A percentile compares a stretch with the other conserved stretches of the same genome.
Conservation (phyloP, 192 early-diverging fungal species). For the Kappamyces sp. region DNA sequence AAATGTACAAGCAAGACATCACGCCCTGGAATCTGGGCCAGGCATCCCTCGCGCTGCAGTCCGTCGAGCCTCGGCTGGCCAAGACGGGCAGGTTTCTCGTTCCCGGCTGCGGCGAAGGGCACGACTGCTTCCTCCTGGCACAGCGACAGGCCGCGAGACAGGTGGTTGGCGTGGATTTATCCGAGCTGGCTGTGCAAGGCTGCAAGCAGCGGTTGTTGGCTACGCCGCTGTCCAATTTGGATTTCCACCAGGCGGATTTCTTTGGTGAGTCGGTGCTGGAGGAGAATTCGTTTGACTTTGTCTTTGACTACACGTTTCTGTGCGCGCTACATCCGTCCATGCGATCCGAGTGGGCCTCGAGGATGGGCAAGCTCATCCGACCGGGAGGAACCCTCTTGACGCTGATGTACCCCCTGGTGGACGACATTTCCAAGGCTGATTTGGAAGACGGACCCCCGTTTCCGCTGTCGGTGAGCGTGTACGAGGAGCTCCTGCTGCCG, state of each 20-base stretch:
- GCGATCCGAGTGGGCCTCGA: conserved; percentile 54
- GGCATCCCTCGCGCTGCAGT: conserved; percentile 1
- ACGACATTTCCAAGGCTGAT: conserved; percentile 19
- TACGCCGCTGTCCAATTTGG: not conserved
- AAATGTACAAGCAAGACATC: conserved; percentile 12
- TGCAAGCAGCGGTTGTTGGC: conserved; percentile 5
- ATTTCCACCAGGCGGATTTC: conserved; percentile 58
- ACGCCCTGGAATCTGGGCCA: conserved; percentile 12
- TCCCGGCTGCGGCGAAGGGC: conserved; percentile 34
- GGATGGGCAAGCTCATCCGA: conserved; percentile 57
- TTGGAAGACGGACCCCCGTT: conserved; percentile 63
- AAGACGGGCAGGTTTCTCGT: conserved; percentile 8
- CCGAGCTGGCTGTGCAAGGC: conserved; percentile 42
- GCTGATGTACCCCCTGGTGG: conserved; percentile 63
- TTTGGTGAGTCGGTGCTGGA: conserved; percentile 43
- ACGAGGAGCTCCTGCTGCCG: not conserved
- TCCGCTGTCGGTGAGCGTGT: conserved; percentile 29
- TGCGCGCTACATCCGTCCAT: conserved; percentile 63
- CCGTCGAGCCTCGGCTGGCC: not conserved
- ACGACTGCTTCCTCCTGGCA: conserved; percentile 66
- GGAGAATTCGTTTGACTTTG: conserved; percentile 45
- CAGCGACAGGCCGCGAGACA: conserved; percentile 33
- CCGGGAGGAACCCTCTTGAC: conserved; percentile 62
- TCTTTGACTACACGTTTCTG: conserved; percentile 75
- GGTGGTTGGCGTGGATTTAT: conserved; percentile 66